A percentile compares a stretch with the other conserved stretches of the same genome.
Evolutionary conservation across 306 rosid genomes (phyloP).

Genomic region (Quercus ilex): DNA sequence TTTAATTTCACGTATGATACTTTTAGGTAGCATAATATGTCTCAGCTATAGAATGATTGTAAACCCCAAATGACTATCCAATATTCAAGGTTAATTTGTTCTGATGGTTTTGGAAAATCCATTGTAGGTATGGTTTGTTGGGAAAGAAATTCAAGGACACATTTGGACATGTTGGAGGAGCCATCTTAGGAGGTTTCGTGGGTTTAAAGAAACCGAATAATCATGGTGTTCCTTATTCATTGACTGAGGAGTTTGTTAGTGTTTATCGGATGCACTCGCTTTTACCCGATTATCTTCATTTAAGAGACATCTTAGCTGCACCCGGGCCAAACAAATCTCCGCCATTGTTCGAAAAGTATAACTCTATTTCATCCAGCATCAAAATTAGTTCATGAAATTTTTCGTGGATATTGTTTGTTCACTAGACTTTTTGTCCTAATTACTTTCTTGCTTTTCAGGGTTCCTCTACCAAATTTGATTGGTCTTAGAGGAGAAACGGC

Average conservation of each 20-base stretch:
- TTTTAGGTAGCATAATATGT: no score
- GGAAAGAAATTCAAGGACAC: slow-evolving; percentile 70
- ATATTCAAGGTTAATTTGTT: not conserved
- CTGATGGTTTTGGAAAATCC: not conserved
- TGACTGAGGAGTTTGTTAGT: slow-evolving; percentile 52
- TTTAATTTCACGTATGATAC: no score
- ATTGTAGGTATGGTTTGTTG: slow-evolving; percentile 55
- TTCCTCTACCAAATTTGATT: slow-evolving; percentile 43
- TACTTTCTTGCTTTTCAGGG: slow-evolving; percentile 8
- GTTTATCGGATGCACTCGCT: slow-evolving; percentile 61
- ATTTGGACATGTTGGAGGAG: slow-evolving; percentile 58
- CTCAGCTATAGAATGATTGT: no score
- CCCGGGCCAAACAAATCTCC: slow-evolving; percentile 49
- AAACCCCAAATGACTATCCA: no score
- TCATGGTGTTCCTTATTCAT: slow-evolving; percentile 57
- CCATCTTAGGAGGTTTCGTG: slow-evolving; percentile 40
- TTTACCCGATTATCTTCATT: slow-evolving; percentile 36
- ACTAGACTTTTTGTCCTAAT: not conserved
- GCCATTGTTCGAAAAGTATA: slow-evolving; percentile 43
- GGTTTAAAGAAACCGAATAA: slow-evolving; percentile 48
- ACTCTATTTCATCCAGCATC: not conserved
- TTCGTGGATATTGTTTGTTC: not conserved
- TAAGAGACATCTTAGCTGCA: slow-evolving; percentile 39
- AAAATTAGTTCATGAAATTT: not conserved
- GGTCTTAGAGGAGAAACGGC: slow-evolving; percentile 41